phyloP scores from a whole-genome alignment of 2,329 filamentous ascomycete genomes.

The Conoideocrella luteorostrata region DNA sequence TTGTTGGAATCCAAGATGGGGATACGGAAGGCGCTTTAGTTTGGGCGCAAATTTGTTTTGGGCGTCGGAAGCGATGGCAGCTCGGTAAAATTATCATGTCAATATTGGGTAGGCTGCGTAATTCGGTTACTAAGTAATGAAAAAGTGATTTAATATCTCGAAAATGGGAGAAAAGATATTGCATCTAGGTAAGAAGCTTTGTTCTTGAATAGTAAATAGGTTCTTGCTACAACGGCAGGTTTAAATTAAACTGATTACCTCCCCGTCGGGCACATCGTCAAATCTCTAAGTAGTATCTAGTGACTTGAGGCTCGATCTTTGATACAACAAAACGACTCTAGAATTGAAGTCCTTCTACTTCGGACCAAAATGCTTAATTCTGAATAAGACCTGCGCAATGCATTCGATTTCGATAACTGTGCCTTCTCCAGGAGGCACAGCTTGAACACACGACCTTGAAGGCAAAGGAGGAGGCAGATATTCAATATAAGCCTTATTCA shows the following conservation, averaged over 20 bases:
- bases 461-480: conserved; percentile 35
- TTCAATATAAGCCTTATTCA: conserved; percentile 39
- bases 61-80: no score
- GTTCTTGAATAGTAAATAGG: no score
- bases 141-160: neutral
- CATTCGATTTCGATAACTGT: conserved; percentile 39
- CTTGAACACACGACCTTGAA: conserved; percentile 34
- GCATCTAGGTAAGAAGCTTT: no score
- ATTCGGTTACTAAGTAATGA: neutral
- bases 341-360: neutral
- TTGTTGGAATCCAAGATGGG: conserved; percentile 24
- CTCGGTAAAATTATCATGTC: conserved; percentile 25
- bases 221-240: no score
- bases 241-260: no score
- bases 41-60: no score
- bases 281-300: no score
- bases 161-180: neutral
- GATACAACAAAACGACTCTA: neutral
- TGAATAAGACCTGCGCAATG: conserved; percentile 29
- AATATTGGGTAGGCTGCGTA: neutral
- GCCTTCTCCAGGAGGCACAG: conserved; percentile 29
- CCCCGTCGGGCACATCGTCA: no score
- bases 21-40: conserved; percentile 20
- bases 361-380: neutral
- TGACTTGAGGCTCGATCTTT: no score